phyloP scores from a whole-genome alignment of 2,329 filamentous ascomycete species.

The Scedosporium apiospermum region DNA sequence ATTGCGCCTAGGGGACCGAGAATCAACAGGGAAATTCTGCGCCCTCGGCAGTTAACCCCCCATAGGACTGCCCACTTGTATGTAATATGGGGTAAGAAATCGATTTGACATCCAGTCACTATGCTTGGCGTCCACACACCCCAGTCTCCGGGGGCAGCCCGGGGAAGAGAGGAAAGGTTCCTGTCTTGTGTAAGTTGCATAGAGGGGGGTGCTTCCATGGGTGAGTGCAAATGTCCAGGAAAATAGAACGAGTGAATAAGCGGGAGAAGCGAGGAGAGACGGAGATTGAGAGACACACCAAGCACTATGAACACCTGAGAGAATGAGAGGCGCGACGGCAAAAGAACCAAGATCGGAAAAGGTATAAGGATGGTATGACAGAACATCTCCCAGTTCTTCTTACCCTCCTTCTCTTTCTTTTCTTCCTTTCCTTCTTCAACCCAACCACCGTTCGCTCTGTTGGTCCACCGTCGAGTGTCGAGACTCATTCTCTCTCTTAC shows the following conservation, averaged over 20 bases:
- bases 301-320: slow-evolving; percentile 1
- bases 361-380: slow-evolving; percentile 5
- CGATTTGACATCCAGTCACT: background rate
- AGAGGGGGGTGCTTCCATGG: background rate
- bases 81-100: background rate
- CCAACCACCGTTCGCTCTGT: background rate
- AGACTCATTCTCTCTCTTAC: background rate
- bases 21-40: background rate
- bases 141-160: background rate
- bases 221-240: slow-evolving; percentile 2
- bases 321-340: slow-evolving; percentile 12
- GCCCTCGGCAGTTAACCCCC: slow-evolving; percentile 3
- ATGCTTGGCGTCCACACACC: background rate
- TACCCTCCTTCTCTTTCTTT: background rate
- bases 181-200: slow-evolving; percentile 2
- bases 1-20: slow-evolving; percentile 1
- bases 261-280: slow-evolving; percentile 13
- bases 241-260: slow-evolving; percentile 13
- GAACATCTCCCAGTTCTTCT: background rate
- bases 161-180: background rate
- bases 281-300: slow-evolving; percentile 10
- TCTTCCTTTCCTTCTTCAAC: background rate
- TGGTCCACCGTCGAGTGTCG: slow-evolving; percentile 2
- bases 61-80: background rate
- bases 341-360: background rate